Evolutionary conservation across 2,329 filamentous ascomycete genomes (phyloP).

Genomic region (Aspergillus intermedius): DNA sequence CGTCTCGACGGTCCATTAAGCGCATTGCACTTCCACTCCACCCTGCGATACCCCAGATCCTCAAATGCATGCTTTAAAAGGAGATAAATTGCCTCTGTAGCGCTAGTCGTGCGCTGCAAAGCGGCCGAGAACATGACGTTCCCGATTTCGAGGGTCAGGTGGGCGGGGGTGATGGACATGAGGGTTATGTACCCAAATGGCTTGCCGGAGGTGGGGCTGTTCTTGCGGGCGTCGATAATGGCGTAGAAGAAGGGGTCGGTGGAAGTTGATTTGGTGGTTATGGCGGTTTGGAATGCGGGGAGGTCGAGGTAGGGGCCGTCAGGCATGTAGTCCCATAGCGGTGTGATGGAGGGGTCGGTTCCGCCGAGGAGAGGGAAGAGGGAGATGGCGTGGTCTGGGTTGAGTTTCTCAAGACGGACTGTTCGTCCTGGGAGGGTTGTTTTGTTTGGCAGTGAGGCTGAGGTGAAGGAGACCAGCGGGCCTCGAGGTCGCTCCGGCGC

Average conservation of each 20-base stretch:
- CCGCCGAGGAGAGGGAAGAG: slow-evolving; percentile 25
- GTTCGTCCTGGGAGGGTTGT: slow-evolving; percentile 18
- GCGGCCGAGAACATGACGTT: slow-evolving; percentile 46
- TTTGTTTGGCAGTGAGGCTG: slow-evolving; percentile 5
- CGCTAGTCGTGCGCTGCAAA: slow-evolving; percentile 49
- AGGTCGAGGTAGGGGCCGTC: slow-evolving; percentile 29
- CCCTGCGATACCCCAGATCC: slow-evolving; percentile 48
- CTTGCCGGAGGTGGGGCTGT: slow-evolving; percentile 20
- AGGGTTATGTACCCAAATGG: slow-evolving; percentile 38
- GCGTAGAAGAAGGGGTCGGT: slow-evolving; percentile 41
- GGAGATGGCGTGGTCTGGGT: slow-evolving; percentile 20
- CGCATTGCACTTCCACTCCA: slow-evolving; percentile 60
- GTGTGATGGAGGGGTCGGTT: slow-evolving; percentile 7
- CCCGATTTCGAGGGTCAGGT: slow-evolving; percentile 54
- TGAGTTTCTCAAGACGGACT: slow-evolving; percentile 23
- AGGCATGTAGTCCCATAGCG: slow-evolving; percentile 40
- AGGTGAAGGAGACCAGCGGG: slow-evolving; percentile 6
- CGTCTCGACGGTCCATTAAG: slow-evolving; percentile 49
- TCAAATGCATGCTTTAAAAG: slow-evolving; percentile 51
- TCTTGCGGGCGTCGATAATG: slow-evolving; percentile 32
- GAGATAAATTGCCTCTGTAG: slow-evolving; percentile 55
- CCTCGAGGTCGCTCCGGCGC: slow-evolving; percentile 6
- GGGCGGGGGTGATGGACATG: slow-evolving; percentile 43
- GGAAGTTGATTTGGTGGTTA: slow-evolving; percentile 19
- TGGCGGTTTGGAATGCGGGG: slow-evolving; percentile 21